These are phyloP conservation scores for Cyberlindnera mississippiensis DNA, from an alignment of 805 yeast genomes.

Conservation along the genomic window DNA sequence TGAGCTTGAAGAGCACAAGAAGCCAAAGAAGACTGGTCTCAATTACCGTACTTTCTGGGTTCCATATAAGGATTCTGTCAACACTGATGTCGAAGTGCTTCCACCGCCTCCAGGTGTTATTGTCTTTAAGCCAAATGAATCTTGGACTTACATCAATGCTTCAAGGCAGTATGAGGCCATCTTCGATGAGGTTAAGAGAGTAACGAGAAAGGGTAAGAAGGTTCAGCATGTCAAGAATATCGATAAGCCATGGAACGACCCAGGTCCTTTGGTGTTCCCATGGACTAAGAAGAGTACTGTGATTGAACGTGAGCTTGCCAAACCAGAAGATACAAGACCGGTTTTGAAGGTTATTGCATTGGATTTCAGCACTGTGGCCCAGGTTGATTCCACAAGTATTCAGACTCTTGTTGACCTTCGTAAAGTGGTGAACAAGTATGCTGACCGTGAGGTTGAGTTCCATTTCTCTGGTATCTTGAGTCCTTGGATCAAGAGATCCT, in stretches of 20 bases:
- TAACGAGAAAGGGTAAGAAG: constrained; percentile 59
- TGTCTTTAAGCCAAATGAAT: constrained; percentile 78
- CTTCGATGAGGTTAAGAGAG: constrained; percentile 57
- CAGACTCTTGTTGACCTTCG: constrained; percentile 75
- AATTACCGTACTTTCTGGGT: constrained; percentile 64
- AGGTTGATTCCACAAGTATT: constrained; percentile 74
- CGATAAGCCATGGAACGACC: constrained; percentile 89
- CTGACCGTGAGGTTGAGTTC: constrained; percentile 81
- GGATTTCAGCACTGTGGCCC: constrained; percentile 76
- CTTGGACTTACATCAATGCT: constrained; percentile 78
- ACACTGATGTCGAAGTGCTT: constrained; percentile 51
- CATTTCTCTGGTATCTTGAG: constrained; percentile 83
- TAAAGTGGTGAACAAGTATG: constrained; percentile 65
- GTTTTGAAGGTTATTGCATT: constrained; percentile 65
- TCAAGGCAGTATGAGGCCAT: constrained; percentile 69
- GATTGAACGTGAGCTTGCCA: constrained; percentile 18
- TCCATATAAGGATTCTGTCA: constrained; percentile 50
- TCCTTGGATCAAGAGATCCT: constrained; percentile 82
- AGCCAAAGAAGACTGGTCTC: constrained; percentile 20
- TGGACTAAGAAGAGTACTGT: constrained; percentile 22
- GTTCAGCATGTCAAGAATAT: constrained; percentile 30
- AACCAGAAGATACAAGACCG: constrained; percentile 53
- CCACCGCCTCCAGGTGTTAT: constrained; percentile 92
- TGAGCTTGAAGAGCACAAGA: constrained; percentile 16
- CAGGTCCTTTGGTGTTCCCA: constrained; percentile 50